phyloP scores from a whole-genome alignment of 2,329 filamentous ascomycete species.

The Clarireedia monteithiana region DNA sequence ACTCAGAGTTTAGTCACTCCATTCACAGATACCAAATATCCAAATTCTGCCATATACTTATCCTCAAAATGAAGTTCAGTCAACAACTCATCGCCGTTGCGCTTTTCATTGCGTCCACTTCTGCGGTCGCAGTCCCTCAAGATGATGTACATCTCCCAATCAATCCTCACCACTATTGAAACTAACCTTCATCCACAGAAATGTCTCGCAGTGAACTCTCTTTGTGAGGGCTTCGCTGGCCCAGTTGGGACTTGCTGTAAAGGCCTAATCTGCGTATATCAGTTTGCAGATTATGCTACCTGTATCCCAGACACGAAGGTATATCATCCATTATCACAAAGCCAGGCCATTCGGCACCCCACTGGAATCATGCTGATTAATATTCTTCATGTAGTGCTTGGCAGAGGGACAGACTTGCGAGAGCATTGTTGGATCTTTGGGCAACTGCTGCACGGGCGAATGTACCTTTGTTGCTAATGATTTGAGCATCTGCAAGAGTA shows the following conservation, averaged over 20 bases:
- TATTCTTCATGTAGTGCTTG: neutral
- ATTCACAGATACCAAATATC: too few species aligned
- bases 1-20: neutral
- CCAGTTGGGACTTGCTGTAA: slow-evolving; percentile 2
- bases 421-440: neutral
- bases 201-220: neutral
- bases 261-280: neutral
- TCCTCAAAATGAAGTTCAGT: slow-evolving; percentile 5
- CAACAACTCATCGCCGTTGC: neutral
- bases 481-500: neutral
- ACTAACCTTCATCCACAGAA: neutral
- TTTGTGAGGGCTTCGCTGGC: slow-evolving; percentile 1
- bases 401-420: neutral
- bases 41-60: neutral
- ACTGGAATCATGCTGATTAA: neutral
- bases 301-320: slow-evolving; percentile 4
- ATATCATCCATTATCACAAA: neutral
- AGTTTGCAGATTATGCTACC: slow-evolving; percentile 2
- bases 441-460: neutral
- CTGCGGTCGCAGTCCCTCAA: neutral
- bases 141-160: neutral
- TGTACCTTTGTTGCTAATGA: neutral
- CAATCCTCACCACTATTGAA: neutral
- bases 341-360: neutral
- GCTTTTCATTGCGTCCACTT: neutral